phyloP scores from a whole-genome alignment of 306 rosid genomes.

The Castanea sativa region DNA sequence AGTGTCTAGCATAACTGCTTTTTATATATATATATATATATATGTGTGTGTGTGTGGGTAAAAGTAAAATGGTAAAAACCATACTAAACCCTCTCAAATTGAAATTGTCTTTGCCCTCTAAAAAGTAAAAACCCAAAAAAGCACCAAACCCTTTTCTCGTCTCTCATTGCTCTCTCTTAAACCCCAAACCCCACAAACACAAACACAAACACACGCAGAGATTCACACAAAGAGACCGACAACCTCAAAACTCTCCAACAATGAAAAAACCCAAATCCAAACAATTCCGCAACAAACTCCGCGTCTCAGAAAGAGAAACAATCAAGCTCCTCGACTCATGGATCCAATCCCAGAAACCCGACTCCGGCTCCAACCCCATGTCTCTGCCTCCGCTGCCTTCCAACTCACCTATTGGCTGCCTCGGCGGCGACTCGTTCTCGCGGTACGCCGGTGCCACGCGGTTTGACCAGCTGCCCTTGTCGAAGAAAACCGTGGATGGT shows the following conservation, averaged over 20 bases:
- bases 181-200: too few relatives aligned
- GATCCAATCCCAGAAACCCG: slow-evolving; percentile 55
- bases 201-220: too few relatives aligned
- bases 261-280: slow-evolving; percentile 63
- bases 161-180: too few relatives aligned
- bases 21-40: too few relatives aligned
- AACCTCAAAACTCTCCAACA: not conserved
- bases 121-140: too few relatives aligned
- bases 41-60: too few relatives aligned
- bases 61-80: too few relatives aligned
- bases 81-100: too few relatives aligned
- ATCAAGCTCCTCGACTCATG: slow-evolving; percentile 49
- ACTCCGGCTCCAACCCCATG: slow-evolving; percentile 61
- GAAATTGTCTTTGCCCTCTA: too few relatives aligned
- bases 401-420: slow-evolving; percentile 38
- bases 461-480: slow-evolving; percentile 67
- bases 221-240: too few relatives aligned
- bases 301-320: slow-evolving; percentile 41
- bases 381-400: slow-evolving; percentile 47
- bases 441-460: slow-evolving; percentile 61
- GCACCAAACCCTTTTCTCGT: too few relatives aligned
- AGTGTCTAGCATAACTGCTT: too few relatives aligned
- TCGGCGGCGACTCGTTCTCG: slow-evolving; percentile 40
- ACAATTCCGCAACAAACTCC: slow-evolving; percentile 42
- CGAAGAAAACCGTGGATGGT: slow-evolving; percentile 58